A percentile compares a stretch with the other conserved stretches of the same genome.
phyloP scores from a whole-genome alignment of 2,329 filamentous ascomycete genomes.

The Chlorencoelia australis region DNA sequence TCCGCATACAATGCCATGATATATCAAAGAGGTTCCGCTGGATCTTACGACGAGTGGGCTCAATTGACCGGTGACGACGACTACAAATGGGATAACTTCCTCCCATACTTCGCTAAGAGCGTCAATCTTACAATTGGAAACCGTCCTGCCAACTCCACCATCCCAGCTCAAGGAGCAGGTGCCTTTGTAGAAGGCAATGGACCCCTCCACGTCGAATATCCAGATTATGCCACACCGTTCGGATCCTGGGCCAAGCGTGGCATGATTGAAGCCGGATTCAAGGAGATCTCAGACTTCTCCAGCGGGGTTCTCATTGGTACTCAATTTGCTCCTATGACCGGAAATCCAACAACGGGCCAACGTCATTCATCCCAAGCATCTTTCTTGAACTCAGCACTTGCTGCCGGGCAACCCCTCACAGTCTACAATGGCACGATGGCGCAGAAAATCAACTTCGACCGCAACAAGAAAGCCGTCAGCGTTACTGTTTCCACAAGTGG shows the following conservation, averaged over 20 bases:
- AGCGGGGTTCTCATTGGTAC: conserved; percentile 1
- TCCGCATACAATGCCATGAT: conserved; percentile 30
- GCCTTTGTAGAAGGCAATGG: too few relatives aligned
- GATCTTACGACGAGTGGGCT: conserved; percentile 32
- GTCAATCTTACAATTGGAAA: conserved; percentile 7
- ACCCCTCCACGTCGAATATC: conserved; percentile 33
- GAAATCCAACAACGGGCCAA: neutral
- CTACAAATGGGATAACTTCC: conserved; percentile 36
- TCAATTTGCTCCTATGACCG: conserved; percentile 1
- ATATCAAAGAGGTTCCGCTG: conserved; percentile 5
- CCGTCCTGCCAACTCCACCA: too few relatives aligned
- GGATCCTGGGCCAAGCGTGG: conserved; percentile 27
- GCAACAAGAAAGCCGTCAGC: neutral
- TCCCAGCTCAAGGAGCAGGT: conserved; percentile 1
- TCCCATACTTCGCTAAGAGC: conserved; percentile 34
- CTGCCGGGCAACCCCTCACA: conserved; percentile 22
- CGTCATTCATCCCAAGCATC: conserved; percentile 2
- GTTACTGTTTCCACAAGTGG: conserved; percentile 1
- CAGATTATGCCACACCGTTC: conserved; percentile 31
- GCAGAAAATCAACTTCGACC: conserved; percentile 35
- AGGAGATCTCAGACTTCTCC: conserved; percentile 1
- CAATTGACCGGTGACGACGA: conserved; percentile 29
- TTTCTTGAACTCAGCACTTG: neutral
- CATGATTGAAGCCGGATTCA: conserved; percentile 28
- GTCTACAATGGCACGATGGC: conserved; percentile 33